Evolutionary conservation across 805 yeast genomes (phyloP).

Genomic region (Candida boidinii): DNA sequence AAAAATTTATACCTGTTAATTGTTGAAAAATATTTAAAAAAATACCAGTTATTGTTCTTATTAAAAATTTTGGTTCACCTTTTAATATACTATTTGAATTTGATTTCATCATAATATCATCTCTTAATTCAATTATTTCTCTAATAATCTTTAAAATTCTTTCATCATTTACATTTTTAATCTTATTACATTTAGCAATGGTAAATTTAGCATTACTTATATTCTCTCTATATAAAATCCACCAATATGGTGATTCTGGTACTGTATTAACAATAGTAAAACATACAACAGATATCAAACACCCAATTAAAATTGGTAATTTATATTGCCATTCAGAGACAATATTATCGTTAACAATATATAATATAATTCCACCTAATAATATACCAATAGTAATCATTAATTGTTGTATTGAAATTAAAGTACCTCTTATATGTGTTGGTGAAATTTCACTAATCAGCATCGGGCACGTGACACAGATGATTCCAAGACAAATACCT

Average conservation of each 20-base stretch:
- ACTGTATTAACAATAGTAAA: constrained; percentile 14
- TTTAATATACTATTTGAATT: constrained; percentile 5
- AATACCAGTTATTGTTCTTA: constrained; percentile 22
- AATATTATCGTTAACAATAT: constrained; percentile 6
- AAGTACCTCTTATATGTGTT: constrained; percentile 18
- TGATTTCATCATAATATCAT: constrained; percentile 4
- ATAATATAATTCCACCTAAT: constrained; percentile 20
- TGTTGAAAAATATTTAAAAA: constrained; percentile 30
- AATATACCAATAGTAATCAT: constrained; percentile 26
- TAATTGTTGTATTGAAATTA: constrained; percentile 24
- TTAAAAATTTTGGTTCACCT: constrained; percentile 22
- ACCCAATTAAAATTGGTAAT: constrained; percentile 14
- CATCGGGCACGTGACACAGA: constrained; percentile 27
- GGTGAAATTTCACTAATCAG: constrained; percentile 28
- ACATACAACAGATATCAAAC: constrained; percentile 8
- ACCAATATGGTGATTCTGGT: constrained; percentile 28
- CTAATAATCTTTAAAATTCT: constrained; percentile 1
- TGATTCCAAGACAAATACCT: constrained; percentile 24
- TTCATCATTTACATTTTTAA: too few species aligned
- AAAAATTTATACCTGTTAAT: constrained; percentile 58
- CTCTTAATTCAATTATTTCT: neutral
- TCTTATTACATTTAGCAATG: neutral
- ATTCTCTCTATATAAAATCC: constrained; percentile 8
- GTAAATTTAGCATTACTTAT: neutral
- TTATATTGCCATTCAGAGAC: constrained; percentile 13